A percentile compares a stretch with the other conserved stretches of the same genome.
Evolutionary conservation across 1,284 basidiomycete species (phyloP).

Genomic region (Ustanciosporium gigantosporum): DNA sequence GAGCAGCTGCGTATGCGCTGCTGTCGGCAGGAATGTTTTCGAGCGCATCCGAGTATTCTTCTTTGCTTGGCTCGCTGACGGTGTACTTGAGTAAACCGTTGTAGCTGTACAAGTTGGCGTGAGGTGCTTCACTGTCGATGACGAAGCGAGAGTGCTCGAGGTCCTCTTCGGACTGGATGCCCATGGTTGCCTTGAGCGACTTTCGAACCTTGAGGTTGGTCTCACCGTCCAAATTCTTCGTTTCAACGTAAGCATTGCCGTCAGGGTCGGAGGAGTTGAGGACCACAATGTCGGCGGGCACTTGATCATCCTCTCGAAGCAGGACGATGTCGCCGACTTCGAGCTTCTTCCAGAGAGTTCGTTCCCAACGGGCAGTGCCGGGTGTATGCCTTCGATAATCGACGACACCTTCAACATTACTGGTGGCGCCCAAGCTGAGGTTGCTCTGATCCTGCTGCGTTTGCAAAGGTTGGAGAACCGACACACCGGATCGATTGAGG

Average conservation of each 20-base stretch:
- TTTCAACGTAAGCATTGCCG: constrained; percentile 63
- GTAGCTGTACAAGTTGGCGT: constrained; percentile 89
- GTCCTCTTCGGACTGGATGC: constrained; percentile 84
- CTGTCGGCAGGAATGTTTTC: constrained; percentile 26
- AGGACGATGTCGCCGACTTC: constrained; percentile 95
- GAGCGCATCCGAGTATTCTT: constrained; percentile 19
- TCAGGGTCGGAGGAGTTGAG: constrained; percentile 68
- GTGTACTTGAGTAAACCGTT: constrained; percentile 79
- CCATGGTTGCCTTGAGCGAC: constrained; percentile 75
- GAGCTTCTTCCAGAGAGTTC: constrained; percentile 97
- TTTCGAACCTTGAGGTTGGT: constrained; percentile 90
- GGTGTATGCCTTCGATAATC: constrained; percentile 73
- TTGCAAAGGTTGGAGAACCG: constrained; percentile 17
- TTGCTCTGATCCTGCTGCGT: constrained; percentile 7
- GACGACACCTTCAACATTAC: constrained; percentile 61
- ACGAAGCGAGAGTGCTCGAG: constrained; percentile 82
- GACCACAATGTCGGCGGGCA: constrained; percentile 91
- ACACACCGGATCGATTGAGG: constrained; percentile 7
- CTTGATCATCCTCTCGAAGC: constrained; percentile 87
- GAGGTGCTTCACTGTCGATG: constrained; percentile 88
- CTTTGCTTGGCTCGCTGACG: constrained; percentile 38
- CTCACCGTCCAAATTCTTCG: constrained; percentile 94
- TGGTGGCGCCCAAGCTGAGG: constrained; percentile 5
- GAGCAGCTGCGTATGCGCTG: constrained; percentile 40
- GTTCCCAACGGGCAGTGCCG: constrained; percentile 84